Percentiles rank a stretch among this genome's conserved stretches.
Conservation (phyloP, 768 basidiomycete genomes). For the Cystobasidium ongulense region DNA sequence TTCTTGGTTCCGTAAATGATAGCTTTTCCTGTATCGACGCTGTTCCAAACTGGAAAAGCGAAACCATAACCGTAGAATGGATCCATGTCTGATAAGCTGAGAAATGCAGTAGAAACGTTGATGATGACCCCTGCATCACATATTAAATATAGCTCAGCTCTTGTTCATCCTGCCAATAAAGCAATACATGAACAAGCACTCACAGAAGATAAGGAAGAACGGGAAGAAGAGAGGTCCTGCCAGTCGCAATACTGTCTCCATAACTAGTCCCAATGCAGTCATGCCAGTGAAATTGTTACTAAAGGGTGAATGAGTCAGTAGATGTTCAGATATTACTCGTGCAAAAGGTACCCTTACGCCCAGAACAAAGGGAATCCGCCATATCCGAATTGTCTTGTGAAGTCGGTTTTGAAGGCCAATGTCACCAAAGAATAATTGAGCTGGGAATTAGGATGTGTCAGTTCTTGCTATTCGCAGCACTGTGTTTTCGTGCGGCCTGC, state of each 20-base stretch:
- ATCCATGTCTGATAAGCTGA: conserved; percentile 42
- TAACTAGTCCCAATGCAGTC: conserved; percentile 42
- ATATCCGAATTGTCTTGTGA: conserved; percentile 41
- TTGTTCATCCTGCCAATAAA: background rate
- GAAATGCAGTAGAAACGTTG: conserved; percentile 43
- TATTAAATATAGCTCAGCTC: too few species aligned
- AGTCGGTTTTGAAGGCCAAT: conserved; percentile 43
- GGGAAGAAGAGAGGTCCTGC: conserved; percentile 44
- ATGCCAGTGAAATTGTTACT: conserved; percentile 41
- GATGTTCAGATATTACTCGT: background rate
- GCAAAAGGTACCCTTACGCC: conserved; percentile 36
- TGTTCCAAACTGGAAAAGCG: conserved; percentile 32
- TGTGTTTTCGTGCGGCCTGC: too few species aligned
- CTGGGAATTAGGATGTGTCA: conserved; percentile 7
- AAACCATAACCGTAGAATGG: conserved; percentile 45
- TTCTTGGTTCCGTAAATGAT: conserved; percentile 45
- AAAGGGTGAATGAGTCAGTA: background rate
- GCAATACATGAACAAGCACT: conserved; percentile 18
- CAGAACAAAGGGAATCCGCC: conserved; percentile 45
- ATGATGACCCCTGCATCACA: conserved; percentile 36
- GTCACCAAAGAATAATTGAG: conserved; percentile 44
- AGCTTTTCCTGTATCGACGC: conserved; percentile 41
- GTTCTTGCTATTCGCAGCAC: background rate
- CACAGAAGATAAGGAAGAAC: conserved; percentile 45
- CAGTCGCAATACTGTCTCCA: conserved; percentile 43